These are phyloP conservation scores for Stentor roeselii DNA, from an alignment of 73 alveolate genomes.

Conservation along the genomic window DNA sequence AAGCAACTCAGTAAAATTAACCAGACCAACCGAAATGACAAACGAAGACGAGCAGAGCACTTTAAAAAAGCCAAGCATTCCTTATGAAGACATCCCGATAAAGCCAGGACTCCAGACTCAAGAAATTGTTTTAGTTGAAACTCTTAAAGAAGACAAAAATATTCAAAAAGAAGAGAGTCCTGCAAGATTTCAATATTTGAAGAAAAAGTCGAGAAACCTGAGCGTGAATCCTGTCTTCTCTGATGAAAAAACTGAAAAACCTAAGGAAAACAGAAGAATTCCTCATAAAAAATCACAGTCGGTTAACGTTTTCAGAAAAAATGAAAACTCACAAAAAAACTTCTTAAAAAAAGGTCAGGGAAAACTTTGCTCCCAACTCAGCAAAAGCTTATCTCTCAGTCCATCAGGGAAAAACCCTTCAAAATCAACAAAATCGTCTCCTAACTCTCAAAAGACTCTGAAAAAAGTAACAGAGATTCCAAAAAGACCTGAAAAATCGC, in stretches of 20 bases:
- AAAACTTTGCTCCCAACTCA: neutral
- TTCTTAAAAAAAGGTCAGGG: neutral
- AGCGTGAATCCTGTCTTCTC: neutral
- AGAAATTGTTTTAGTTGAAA: neutral
- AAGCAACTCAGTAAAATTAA: too few species aligned
- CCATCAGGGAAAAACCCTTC: neutral
- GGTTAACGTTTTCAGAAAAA: neutral
- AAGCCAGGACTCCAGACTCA: neutral
- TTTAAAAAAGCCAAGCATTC: neutral
- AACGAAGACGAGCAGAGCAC: neutral
- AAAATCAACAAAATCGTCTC: neutral
- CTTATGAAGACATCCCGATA: neutral
- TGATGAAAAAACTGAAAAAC: neutral
- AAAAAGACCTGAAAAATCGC: neutral
- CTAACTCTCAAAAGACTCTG: neutral
- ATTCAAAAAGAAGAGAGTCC: neutral
- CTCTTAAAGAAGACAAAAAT: too few species aligned
- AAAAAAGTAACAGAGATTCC: neutral
- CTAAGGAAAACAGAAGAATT: neutral
- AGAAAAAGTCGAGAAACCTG: too few species aligned
- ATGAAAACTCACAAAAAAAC: neutral
- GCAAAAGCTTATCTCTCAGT: neutral
- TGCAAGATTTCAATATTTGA: too few species aligned
- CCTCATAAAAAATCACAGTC: neutral
- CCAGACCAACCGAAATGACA: too few species aligned